Conservation (phyloP, 768 basidiomycete genomes). For the Mycena kentingensis region DNA sequence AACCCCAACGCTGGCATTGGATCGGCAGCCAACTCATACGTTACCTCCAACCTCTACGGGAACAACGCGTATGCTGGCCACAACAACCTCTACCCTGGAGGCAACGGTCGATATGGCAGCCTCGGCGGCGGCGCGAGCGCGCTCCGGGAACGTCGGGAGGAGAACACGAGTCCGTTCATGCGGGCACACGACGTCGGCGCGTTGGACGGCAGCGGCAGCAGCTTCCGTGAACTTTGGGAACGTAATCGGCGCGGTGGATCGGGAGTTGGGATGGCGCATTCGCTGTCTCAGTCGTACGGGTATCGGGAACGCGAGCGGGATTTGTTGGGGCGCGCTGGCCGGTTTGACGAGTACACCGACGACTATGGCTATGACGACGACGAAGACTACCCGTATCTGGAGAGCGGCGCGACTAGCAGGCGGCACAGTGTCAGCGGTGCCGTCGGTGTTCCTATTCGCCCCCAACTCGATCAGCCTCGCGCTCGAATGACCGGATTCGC, state of each 20-base stretch:
- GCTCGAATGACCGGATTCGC: conserved; percentile 6
- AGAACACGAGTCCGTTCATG: conserved; percentile 83
- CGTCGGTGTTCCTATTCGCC: background rate
- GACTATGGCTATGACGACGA: conserved; percentile 30
- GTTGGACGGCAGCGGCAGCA: conserved; percentile 64
- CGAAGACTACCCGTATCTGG: conserved; percentile 22
- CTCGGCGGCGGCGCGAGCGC: conserved; percentile 55
- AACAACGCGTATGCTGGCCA: conserved; percentile 15
- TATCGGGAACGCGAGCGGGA: background rate
- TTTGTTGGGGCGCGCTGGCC: too few species aligned
- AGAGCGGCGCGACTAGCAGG: conserved; percentile 81
- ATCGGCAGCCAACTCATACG: conserved; percentile 9
- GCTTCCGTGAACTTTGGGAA: conserved; percentile 72
- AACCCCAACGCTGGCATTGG: background rate
- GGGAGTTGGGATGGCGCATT: background rate
- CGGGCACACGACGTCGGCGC: conserved; percentile 80
- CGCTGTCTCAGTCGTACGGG: background rate
- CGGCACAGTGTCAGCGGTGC: conserved; percentile 53
- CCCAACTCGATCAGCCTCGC: background rate
- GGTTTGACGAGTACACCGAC: background rate
- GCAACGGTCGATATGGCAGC: conserved; percentile 50
- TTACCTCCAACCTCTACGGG: conserved; percentile 10
- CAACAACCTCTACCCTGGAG: background rate
- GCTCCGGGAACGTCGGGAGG: conserved; percentile 31
- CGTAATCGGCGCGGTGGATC: conserved; percentile 33